Base-by-base conservation (phyloP, 192 early-diverging fungal genomes). In the Umbelopsis vinacea region DNA sequence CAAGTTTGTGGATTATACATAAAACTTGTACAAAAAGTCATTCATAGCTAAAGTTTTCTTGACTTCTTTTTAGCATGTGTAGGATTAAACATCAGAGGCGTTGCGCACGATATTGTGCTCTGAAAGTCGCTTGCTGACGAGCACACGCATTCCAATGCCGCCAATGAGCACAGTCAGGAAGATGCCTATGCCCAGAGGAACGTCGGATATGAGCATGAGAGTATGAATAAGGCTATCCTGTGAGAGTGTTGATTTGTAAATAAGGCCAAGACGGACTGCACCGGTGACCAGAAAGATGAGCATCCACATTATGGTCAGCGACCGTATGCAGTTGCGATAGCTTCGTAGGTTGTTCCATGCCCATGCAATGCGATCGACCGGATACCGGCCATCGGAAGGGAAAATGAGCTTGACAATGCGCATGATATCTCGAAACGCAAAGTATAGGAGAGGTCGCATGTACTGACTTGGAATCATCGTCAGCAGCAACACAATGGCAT, bases 251-350 rank as follows among this genome's bases (percentile, higher is more conserved):
- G 57, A 35, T 35, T 63, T 63, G 33, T 63, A 37, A 19, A 63
- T 63, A 3, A 63, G 19, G 11, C 29, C 57, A 22, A 63, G 33
- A 2, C 57, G 57, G 14, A 63, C 57, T 0, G 29, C 26, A 6
- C 57, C 57, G 0, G 57, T 63, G 5, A 63, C 26, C 3, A 63
- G 17, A n/a, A 37, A 63, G 33, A 63, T 63, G 1, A 63, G 57
- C 19, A 63, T 63, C 57, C 57, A 63, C 57, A 63, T 63, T 2
- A 35, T 35, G 12, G 23, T 63, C 15, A 63, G 33, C 7, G 57
- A 63, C 7, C 57, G 57, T 17, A 63, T 12, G 6, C 29, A 35
- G 33, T 19, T 63, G 26, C 57, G 26, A 14, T 63, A 63, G 11
- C 23, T 17, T 11, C 3, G 10, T 22, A 63, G 26, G 15, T 37